Conservation (phyloP, 2,329 filamentous ascomycete genomes). For the Cryoendolithus antarcticus region DNA sequence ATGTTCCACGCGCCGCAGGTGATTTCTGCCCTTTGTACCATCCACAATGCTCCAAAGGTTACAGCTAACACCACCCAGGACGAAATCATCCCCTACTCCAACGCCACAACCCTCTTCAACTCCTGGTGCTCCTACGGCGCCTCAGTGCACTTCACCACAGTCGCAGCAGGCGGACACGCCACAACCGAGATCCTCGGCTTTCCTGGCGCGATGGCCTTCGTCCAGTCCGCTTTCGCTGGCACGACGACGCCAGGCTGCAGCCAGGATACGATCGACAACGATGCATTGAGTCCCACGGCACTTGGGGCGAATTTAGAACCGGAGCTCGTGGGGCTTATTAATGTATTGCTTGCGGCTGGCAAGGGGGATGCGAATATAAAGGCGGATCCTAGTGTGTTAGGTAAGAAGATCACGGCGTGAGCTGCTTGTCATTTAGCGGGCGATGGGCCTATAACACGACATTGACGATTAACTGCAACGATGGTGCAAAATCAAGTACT, state of each 20-base stretch:
- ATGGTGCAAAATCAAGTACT: background rate
- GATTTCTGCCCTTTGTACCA: too few species aligned
- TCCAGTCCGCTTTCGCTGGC: conserved; percentile 15
- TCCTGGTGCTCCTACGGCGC: conserved; percentile 19
- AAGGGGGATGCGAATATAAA: conserved; percentile 12
- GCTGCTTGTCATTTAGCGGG: background rate
- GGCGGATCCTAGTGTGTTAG: background rate
- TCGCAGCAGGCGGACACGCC: conserved; percentile 15
- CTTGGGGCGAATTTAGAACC: conserved; percentile 17
- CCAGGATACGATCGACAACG: conserved; percentile 8
- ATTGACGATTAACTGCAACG: background rate
- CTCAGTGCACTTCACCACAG: conserved; percentile 15
- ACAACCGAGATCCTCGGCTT: conserved; percentile 17
- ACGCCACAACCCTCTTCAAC: conserved; percentile 14
- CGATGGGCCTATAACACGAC: background rate
- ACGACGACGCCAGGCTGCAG: conserved; percentile 12
- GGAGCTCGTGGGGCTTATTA: conserved; percentile 11
- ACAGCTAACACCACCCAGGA: conserved; percentile 9
- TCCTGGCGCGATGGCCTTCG: conserved; percentile 12
- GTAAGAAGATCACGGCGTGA: conserved; percentile 1
- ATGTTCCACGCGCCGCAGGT: conserved; percentile 16
- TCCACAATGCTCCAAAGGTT: too few species aligned
- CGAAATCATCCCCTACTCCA: conserved; percentile 20
- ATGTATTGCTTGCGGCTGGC: conserved; percentile 11
- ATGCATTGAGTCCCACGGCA: conserved; percentile 13